A percentile compares a stretch with the other conserved stretches of the same genome.
Evolutionary conservation across 1,284 basidiomycete genomes (phyloP).

Genomic region (Violaceomyces palustris): DNA sequence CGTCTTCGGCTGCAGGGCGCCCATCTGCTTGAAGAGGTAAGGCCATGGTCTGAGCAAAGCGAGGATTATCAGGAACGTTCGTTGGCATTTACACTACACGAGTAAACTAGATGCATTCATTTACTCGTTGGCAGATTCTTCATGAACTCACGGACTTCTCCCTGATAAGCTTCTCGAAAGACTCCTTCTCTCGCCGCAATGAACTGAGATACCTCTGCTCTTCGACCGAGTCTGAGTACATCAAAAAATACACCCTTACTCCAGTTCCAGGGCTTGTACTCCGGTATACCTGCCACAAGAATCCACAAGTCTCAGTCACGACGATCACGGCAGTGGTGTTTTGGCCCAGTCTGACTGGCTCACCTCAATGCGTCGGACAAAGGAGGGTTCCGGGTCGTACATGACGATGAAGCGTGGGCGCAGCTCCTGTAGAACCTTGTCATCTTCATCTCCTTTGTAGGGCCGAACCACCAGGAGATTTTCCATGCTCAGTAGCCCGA

Average conservation of each 20-base stretch:
- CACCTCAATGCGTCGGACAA: constrained; percentile 89
- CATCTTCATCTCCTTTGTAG: constrained; percentile 88
- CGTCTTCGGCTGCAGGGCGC: constrained; percentile 53
- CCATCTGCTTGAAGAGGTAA: constrained; percentile 79
- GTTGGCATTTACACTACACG: too few relatives aligned
- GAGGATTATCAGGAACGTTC: too few relatives aligned
- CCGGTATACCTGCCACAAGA: constrained; percentile 59
- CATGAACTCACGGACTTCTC: constrained; percentile 85
- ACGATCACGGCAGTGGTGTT: not conserved
- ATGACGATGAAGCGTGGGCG: constrained; percentile 80
- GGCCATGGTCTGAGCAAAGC: too few relatives aligned
- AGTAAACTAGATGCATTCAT: too few relatives aligned
- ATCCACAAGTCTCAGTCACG: not conserved
- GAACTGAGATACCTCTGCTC: constrained; percentile 90
- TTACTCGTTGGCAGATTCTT: constrained; percentile 54
- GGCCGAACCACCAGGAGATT: constrained; percentile 79
- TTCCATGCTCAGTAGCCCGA: constrained; percentile 73
- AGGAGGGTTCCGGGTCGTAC: constrained; percentile 91
- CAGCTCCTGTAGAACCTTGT: constrained; percentile 78
- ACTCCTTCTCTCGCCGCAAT: constrained; percentile 83
- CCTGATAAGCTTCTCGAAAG: constrained; percentile 86
- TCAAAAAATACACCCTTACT: constrained; percentile 91
- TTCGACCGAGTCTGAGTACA: constrained; percentile 86
- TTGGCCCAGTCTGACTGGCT: too few relatives aligned
- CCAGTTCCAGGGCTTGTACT: constrained; percentile 76